These are phyloP conservation scores for Chaetomiaceae sp. DNA, from an alignment of 2,329 filamentous ascomycete species.

Conservation along the genomic window DNA sequence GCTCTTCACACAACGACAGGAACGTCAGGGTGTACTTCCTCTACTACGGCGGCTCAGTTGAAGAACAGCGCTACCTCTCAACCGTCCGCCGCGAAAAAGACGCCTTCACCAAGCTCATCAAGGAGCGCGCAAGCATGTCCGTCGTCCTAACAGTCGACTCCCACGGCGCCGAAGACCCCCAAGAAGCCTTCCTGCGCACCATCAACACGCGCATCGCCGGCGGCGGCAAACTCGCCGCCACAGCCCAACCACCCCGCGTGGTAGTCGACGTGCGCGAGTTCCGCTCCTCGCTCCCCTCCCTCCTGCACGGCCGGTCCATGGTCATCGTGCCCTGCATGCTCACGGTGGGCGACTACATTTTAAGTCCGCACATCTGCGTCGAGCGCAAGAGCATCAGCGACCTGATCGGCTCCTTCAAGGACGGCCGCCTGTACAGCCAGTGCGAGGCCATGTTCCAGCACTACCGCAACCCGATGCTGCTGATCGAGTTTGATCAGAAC, in stretches of 20 bases:
- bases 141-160: constrained; percentile 74
- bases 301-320: constrained; percentile 85
- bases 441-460: constrained; percentile 91
- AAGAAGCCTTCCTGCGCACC: constrained; percentile 88
- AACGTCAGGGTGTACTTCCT: constrained; percentile 93
- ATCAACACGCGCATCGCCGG: constrained; percentile 96
- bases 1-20: constrained; percentile 85
- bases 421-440: constrained; percentile 88
- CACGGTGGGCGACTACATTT: constrained; percentile 92
- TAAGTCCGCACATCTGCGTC: constrained; percentile 85
- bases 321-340: constrained; percentile 90
- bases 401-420: constrained; percentile 84
- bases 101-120: constrained; percentile 89
- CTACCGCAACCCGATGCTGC: constrained; percentile 82
- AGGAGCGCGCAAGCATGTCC: constrained; percentile 90
- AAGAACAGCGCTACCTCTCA: constrained; percentile 90
- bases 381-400: constrained; percentile 93
- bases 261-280: constrained; percentile 97
- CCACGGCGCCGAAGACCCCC: constrained; percentile 68
- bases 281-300: constrained; percentile 82
- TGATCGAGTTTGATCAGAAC: constrained; percentile 97
- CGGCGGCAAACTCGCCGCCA: constrained; percentile 77
- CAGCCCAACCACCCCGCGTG: constrained; percentile 80
- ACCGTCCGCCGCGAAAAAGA: constrained; percentile 93
- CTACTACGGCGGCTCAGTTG: constrained; percentile 91